Percentiles rank a stretch among this genome's conserved stretches.
Evolutionary conservation across 805 yeast genomes (phyloP).

Genomic region (Diddensiella transvaalensis): DNA sequence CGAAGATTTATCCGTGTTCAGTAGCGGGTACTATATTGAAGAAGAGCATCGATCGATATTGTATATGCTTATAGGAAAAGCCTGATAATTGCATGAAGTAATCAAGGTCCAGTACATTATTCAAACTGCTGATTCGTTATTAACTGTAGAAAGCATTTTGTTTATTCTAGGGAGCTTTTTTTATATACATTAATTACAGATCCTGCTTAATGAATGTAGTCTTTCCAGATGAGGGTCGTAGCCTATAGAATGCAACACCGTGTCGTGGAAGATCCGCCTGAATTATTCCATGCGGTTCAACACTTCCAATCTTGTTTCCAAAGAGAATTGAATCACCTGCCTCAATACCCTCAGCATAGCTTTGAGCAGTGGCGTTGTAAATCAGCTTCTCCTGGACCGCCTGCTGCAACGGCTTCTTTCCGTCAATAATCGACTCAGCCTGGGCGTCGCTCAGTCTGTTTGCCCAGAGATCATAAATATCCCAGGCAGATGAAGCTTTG

Average conservation of each 20-base stretch:
- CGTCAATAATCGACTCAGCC: constrained; percentile 9
- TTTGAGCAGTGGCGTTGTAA: constrained; percentile 15
- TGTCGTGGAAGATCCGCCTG: constrained; percentile 15
- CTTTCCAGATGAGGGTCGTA: constrained; percentile 1
- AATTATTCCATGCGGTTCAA: constrained; percentile 11
- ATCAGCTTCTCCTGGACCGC: neutral
- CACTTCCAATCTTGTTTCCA: constrained; percentile 16
- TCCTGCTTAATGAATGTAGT: constrained; percentile 10
- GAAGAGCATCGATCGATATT: no score
- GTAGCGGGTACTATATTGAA: no score
- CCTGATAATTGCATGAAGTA: no score
- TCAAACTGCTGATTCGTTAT: no score
- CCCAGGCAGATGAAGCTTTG: constrained; percentile 14
- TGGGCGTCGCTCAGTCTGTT: constrained; percentile 11
- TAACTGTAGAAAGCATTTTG: no score
- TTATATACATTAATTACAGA: constrained; percentile 10
- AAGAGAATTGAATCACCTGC: constrained; percentile 15
- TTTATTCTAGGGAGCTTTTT: no score
- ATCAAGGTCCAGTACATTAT: no score
- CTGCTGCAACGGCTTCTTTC: neutral
- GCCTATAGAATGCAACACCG: constrained; percentile 18
- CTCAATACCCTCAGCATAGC: constrained; percentile 18
- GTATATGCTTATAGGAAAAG: no score
- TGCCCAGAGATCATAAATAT: constrained; percentile 19
- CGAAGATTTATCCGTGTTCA: no score